phyloP scores from a whole-genome alignment of 768 basidiomycete species.

The Trametes cinnabarina region DNA sequence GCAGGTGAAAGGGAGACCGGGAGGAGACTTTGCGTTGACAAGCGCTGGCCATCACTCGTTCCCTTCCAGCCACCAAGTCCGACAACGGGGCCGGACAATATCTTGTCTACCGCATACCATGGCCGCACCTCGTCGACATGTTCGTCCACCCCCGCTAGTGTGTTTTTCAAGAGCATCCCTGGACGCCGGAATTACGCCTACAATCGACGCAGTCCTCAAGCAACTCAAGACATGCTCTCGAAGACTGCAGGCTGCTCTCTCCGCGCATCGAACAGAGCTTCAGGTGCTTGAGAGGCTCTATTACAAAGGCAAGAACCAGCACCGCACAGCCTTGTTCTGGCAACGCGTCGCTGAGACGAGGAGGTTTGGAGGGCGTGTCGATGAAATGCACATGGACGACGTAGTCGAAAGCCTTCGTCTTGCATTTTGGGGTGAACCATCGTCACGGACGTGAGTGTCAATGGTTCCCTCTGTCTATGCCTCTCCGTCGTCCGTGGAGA shows the following conservation, averaged over 20 bases:
- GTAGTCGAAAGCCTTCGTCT: slow-evolving; percentile 38
- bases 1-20: too few relatives aligned
- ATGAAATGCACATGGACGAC: slow-evolving; percentile 24
- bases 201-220: slow-evolving; percentile 59
- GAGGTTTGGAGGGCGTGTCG: slow-evolving; percentile 42
- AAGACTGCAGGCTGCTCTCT: slow-evolving; percentile 45
- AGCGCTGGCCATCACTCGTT: background rate
- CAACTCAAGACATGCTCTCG: slow-evolving; percentile 55
- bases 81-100: background rate
- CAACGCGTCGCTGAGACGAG: slow-evolving; percentile 60
- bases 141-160: slow-evolving; percentile 2
- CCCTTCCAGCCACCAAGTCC: background rate
- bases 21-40: background rate
- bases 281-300: slow-evolving; percentile 63
- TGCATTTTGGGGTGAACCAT: slow-evolving; percentile 49
- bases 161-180: slow-evolving; percentile 21
- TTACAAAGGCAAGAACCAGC: slow-evolving; percentile 82
- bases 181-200: slow-evolving; percentile 28
- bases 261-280: slow-evolving; percentile 48
- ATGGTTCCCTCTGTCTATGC: background rate
- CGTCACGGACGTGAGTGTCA: slow-evolving; percentile 37
- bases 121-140: slow-evolving; percentile 19
- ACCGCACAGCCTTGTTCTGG: slow-evolving; percentile 69
- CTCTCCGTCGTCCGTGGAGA: background rate
- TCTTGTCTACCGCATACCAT: slow-evolving; percentile 8